Conservation (phyloP, 305 asterid species). For the Fraxinus sp. region DNA sequence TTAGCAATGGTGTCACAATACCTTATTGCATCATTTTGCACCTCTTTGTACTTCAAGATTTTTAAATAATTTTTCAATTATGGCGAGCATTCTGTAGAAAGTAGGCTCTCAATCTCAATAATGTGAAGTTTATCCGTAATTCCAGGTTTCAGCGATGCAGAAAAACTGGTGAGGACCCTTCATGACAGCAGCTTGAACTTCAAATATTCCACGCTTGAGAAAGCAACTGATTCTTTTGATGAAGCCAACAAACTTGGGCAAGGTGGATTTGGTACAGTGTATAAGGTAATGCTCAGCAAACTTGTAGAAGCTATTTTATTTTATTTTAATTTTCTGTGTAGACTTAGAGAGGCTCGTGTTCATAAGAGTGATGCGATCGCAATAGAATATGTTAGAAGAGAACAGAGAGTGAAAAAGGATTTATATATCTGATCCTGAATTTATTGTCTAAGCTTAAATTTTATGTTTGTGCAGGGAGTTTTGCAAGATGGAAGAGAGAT, state of each 20-base stretch:
- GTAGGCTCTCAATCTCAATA: neutral
- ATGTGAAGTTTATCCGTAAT: no score
- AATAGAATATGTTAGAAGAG: neutral
- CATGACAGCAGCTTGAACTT: slow-evolving; percentile 29
- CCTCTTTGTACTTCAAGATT: neutral
- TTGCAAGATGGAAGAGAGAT: slow-evolving; percentile 24
- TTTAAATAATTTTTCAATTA: neutral
- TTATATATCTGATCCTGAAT: neutral
- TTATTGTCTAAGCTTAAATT: neutral
- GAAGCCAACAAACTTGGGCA: slow-evolving; percentile 30
- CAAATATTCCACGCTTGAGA: slow-evolving; percentile 30
- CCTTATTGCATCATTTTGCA: neutral
- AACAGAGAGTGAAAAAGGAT: neutral
- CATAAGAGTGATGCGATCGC: neutral
- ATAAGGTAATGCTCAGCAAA: slow-evolving; percentile 13
- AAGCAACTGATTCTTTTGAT: slow-evolving; percentile 27
- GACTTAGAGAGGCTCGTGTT: neutral
- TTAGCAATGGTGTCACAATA: neutral
- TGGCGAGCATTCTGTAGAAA: neutral
- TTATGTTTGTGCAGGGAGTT: slow-evolving; percentile 11
- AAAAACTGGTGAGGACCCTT: slow-evolving; percentile 24
- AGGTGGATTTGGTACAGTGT: slow-evolving; percentile 31
- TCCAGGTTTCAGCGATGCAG: neutral
- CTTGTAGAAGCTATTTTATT: neutral
- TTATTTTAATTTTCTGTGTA: neutral